Base-by-base conservation (phyloP, 2,329 filamentous ascomycete genomes). In the Epichloe elymi region DNA sequence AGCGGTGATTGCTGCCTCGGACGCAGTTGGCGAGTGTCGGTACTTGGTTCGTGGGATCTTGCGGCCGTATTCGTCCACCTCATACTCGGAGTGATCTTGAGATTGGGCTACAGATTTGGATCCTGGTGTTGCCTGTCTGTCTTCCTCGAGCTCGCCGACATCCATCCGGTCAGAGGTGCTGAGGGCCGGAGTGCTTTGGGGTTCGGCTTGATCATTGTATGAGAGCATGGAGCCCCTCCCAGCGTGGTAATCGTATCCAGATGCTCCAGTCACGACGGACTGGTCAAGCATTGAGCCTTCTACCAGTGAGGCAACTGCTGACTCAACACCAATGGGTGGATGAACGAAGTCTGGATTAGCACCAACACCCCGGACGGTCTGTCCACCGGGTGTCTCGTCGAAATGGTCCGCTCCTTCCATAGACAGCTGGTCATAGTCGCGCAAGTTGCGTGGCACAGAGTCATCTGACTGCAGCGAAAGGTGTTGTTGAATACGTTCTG, bases 231-330 rank as follows among this genome's bases (percentile, higher is more conserved):
- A 68, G 59, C 71, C 58, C 52, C 68, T 55, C 53, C 61, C 59
- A 55, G 67, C 57, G 23, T 53, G 57, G 54, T 74, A 76, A 26
- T 76, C 73, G 55, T 75, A 59, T 35, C 71, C 73, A 12, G 80
- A 83, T 10, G 73, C 74, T 37, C 62, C 71, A 3, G 81, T 90
- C 49, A 95, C 63, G 12, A 84, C 78, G 2, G 88, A 94, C 48
- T 77, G 76, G 4, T 80, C 76, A 15, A 80, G 64, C 65, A 76
- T 71, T 0, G 88, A 91, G 17, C 89, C 88, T 59, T 93, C 85
- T 2, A 83, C 71, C 6, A 97, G 72, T 15, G 90, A 96, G 7
- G 91, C 91, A 11, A 97, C 90, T 10, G 86, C 86, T 14, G 90
- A 96, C 66, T 96, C 90, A 0, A 95, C 82, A 2, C 79, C 88